These are phyloP conservation scores for Metarhizium brunneum DNA, from an alignment of 2,329 filamentous ascomycete species.

Conservation along the genomic window DNA sequence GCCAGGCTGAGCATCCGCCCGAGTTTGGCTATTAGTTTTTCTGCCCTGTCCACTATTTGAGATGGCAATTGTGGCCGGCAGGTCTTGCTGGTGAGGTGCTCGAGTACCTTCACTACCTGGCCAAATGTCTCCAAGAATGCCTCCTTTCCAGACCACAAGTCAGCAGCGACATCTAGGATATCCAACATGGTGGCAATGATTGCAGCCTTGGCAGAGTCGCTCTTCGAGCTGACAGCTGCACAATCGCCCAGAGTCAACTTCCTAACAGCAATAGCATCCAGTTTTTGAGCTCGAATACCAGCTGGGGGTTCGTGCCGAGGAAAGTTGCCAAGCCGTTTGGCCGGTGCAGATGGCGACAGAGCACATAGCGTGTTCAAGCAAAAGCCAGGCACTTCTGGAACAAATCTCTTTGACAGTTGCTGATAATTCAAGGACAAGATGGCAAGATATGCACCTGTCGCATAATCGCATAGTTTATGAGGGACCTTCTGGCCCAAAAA, in stretches of 20 bases:
- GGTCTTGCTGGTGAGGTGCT: conserved; percentile 48
- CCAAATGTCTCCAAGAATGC: conserved; percentile 73
- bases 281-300: conserved; percentile 39
- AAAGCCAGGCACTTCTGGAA: conserved; percentile 83
- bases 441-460: conserved; percentile 68
- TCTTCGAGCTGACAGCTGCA: conserved; percentile 17
- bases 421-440: conserved; percentile 79
- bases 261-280: conserved; percentile 31
- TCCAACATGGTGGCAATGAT: conserved; percentile 54
- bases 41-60: conserved; percentile 28
- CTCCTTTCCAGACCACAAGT: conserved; percentile 63
- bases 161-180: conserved; percentile 58
- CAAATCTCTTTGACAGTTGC: conserved; percentile 70
- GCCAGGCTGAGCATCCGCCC: conserved; percentile 50
- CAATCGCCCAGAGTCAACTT: conserved; percentile 54
- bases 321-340: conserved; percentile 43
- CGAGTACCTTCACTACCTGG: conserved; percentile 49
- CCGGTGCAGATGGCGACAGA: conserved; percentile 47
- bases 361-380: conserved; percentile 62
- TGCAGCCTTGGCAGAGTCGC: conserved; percentile 39
- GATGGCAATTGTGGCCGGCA: conserved; percentile 42
- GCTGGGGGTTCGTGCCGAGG: conserved; percentile 48
- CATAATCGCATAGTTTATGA: conserved; percentile 54
- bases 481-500: conserved; percentile 75
- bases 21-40: conserved; percentile 36